A percentile compares a stretch with the other conserved stretches of the same genome.
These are phyloP conservation scores for Kwoniella heveanensis DNA, from an alignment of 768 basidiomycete species.

Conservation along the genomic window DNA sequence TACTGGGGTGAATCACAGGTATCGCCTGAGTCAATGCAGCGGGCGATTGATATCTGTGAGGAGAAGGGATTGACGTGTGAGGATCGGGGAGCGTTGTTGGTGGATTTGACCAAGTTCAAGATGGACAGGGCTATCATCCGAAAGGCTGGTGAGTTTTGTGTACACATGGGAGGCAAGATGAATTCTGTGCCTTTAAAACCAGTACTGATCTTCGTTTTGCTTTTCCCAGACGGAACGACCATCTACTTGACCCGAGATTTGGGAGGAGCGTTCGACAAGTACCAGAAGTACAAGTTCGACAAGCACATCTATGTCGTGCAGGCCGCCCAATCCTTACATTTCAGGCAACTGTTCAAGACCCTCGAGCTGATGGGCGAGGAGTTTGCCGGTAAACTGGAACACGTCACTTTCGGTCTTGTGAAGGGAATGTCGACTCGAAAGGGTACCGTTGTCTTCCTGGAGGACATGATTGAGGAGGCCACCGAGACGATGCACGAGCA, in stretches of 20 bases:
- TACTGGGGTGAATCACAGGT: constrained; percentile 77
- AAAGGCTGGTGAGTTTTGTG: constrained; percentile 66
- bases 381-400: constrained; percentile 79
- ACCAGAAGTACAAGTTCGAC: constrained; percentile 85
- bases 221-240: constrained; percentile 75
- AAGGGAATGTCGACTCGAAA: constrained; percentile 84
- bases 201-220: not conserved
- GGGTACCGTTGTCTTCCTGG: constrained; percentile 91
- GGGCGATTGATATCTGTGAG: constrained; percentile 69
- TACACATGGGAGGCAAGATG: no score
- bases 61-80: constrained; percentile 61
- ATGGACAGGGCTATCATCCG: constrained; percentile 85
- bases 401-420: constrained; percentile 77
- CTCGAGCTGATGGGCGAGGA: constrained; percentile 84
- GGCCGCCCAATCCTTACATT: constrained; percentile 72
- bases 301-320: constrained; percentile 93
- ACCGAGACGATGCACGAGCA: constrained; percentile 89
- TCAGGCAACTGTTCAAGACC: constrained; percentile 90
- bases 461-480: constrained; percentile 80
- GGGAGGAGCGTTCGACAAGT: constrained; percentile 87
- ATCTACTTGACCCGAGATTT: constrained; percentile 96
- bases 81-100: constrained; percentile 75
- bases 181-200: no score
- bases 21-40: constrained; percentile 70
- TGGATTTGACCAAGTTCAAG: constrained; percentile 87